Conservation (phyloP, 306 rosid species). For the Citrullus colocynthis region DNA sequence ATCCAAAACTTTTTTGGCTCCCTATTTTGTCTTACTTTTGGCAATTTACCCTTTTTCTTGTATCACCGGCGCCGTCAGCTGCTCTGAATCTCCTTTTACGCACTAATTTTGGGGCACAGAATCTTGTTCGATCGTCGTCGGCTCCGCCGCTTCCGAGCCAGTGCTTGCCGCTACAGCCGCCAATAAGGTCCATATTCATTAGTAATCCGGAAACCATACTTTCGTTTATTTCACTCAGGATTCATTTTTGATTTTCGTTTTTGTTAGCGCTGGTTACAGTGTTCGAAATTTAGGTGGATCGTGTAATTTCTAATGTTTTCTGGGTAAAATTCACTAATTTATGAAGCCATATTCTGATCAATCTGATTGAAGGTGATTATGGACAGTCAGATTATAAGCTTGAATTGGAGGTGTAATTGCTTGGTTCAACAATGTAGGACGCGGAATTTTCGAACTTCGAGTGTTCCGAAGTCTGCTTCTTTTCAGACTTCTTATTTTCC, state of each 20-base stretch:
- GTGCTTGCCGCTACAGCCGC: not conserved
- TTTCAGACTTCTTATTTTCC: not conserved
- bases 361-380: constrained; percentile 32
- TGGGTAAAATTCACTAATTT: not conserved
- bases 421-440: constrained; percentile 12
- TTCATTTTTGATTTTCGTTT: not conserved
- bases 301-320: not conserved
- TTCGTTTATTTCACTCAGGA: not conserved
- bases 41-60: no score
- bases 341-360: constrained; percentile 1
- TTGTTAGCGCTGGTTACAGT: not conserved
- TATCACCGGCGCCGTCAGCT: no score
- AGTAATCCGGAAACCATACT: not conserved
- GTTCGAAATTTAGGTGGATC: not conserved
- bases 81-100: no score
- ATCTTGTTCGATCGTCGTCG: not conserved
- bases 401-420: constrained; percentile 18
- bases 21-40: no score
- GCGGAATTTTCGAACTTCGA: not conserved
- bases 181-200: not conserved
- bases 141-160: not conserved
- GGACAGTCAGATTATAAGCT: constrained; percentile 34
- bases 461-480: not conserved
- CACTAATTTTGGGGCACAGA: not conserved
- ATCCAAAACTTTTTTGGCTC: no score